Base-by-base conservation (phyloP, 345 rosid genomes). In the Populus ilicifolia region DNA sequence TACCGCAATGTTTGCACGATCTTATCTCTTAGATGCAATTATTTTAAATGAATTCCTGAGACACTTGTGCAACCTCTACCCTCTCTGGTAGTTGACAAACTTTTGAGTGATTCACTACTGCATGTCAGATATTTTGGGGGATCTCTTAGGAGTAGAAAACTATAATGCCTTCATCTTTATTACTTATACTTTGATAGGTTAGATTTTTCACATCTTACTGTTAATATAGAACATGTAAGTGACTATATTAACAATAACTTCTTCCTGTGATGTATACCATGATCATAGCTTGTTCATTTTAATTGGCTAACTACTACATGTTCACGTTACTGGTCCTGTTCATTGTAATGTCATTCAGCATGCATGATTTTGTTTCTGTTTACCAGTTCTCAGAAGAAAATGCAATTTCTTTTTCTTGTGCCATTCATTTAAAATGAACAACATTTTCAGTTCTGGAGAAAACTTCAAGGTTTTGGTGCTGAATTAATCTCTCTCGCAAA, bases 401-500 rank as follows among this genome's bases (percentile, higher is more conserved):
- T 67, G 35, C 73, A 39, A 5, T 48, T 33, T 46, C 4, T 52
- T 5, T 72, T 52, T 78, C 2, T 56, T 43, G 41, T 25, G 54
- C 12, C 20, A 8, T 64, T 73, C 36, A 35, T 56, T 56, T 68
- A 6, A 23, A 79, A 30, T 27, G 2, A 39, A 29, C 44, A 2
- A 41, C 2, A 29, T 33, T 35, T 59, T 61, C 74, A 79, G 82
- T 38, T 79, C 11, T 79, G 82, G 82, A 74, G 73, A 75, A 90
- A 89, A 65, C 82, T 96, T 74, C 87, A 90, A 75, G 87, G 67
- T 17, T 75, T 92, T 81, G 98, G 97, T 73, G 81, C 84, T 63
- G 93, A 90, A 85, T 86, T 96, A 84, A 80, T 85, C 67, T 88
- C 91, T 76, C 89, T 93, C 63, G 85, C 97, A 64, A 89, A 85